These are phyloP conservation scores for Suillus plorans DNA, from an alignment of 768 basidiomycete species.

Conservation along the genomic window DNA sequence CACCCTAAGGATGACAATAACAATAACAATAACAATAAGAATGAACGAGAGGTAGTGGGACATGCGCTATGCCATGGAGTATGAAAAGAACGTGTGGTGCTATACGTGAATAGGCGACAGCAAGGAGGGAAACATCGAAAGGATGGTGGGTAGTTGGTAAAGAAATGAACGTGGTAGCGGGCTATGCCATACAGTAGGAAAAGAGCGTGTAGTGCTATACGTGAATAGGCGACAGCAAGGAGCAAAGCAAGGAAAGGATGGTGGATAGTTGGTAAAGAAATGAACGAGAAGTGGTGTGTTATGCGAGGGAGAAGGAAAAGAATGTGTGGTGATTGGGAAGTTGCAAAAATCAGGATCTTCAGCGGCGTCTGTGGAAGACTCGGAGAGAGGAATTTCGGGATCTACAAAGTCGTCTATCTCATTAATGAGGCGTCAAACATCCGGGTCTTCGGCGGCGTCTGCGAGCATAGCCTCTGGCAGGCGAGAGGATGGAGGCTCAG, in stretches of 20 bases:
- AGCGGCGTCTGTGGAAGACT: not conserved
- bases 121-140: no score
- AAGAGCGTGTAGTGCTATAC: not conserved
- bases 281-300: not conserved
- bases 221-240: no score
- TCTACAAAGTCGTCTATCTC: not conserved
- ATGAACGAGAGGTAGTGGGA: not conserved
- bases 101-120: no score
- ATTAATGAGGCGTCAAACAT: not conserved
- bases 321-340: not conserved
- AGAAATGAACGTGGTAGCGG: no score
- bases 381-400: not conserved
- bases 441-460: not conserved
- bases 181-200: not conserved
- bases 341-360: not conserved
- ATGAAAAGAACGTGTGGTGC: not conserved
- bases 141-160: no score
- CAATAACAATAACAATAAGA: not conserved
- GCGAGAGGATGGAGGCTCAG: not conserved
- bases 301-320: not conserved
- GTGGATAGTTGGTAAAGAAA: not conserved
- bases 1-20: not conserved
- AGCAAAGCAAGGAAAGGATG: not conserved
- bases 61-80: not conserved
- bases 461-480: not conserved